phyloP scores from a whole-genome alignment of 805 yeast genomes.

The Scheffersomyces ergatensis region DNA sequence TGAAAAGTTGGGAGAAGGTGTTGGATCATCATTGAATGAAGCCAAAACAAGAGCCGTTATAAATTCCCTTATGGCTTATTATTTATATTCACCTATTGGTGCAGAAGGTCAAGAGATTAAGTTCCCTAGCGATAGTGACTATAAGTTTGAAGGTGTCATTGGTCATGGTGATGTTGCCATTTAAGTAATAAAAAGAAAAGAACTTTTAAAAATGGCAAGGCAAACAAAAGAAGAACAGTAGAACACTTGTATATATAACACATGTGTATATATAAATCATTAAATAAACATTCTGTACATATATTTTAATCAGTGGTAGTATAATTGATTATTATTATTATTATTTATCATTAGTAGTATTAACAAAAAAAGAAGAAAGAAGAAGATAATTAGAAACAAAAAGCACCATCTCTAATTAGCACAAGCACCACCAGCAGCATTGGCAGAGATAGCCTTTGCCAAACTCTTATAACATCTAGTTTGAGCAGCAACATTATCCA shows the following conservation, averaged over 20 bases:
- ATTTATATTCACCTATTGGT: conserved; percentile 79
- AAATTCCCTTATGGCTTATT: conserved; percentile 87
- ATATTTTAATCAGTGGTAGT: no score
- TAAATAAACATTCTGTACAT: no score
- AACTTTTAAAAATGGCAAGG: no score
- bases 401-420: conserved; percentile 4
- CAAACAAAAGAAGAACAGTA: no score
- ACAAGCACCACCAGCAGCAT: conserved; percentile 8
- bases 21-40: conserved; percentile 85
- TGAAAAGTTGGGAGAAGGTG: conserved; percentile 87
- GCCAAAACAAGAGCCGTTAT: conserved; percentile 92
- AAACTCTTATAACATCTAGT: conserved; percentile 8
- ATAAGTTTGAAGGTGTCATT: conserved; percentile 39
- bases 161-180: conserved; percentile 46
- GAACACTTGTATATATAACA: no score
- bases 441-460: conserved; percentile 4
- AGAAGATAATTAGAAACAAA: not conserved
- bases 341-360: no score
- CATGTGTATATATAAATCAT: no score
- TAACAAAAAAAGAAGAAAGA: conserved; percentile 1
- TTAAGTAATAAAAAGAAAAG: no score
- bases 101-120: conserved; percentile 38
- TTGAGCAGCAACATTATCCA: conserved; percentile 10
- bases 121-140: conserved; percentile 58
- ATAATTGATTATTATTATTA: no score